These are phyloP conservation scores for Pseudogymnoascus sp. DNA, from an alignment of 2,329 filamentous ascomycete genomes.

Conservation along the genomic window DNA sequence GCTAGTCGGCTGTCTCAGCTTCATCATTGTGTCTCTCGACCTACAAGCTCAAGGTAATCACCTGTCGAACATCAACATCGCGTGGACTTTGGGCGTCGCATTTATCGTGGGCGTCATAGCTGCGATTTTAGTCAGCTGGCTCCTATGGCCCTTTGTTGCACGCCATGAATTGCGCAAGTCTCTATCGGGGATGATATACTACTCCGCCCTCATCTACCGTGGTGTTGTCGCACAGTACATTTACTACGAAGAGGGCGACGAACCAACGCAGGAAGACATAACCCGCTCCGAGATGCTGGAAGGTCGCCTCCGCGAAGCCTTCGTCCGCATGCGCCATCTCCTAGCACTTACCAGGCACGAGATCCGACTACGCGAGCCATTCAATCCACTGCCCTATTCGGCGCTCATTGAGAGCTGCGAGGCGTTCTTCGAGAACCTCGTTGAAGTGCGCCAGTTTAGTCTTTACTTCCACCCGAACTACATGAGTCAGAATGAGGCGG, in stretches of 20 bases:
- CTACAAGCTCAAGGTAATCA: constrained; percentile 20
- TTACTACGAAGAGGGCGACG: constrained; percentile 47
- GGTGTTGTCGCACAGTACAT: constrained; percentile 47
- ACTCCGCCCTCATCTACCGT: constrained; percentile 49
- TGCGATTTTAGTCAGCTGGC: constrained; percentile 49
- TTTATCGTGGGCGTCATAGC: constrained; percentile 47
- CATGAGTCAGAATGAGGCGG: constrained; percentile 42
- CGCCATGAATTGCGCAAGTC: constrained; percentile 50
- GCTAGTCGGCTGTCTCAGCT: constrained; percentile 49
- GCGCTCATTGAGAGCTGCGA: constrained; percentile 48
- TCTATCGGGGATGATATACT: constrained; percentile 48
- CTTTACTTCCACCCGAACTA: constrained; percentile 49
- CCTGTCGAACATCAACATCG: constrained; percentile 32
- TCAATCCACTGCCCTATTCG: constrained; percentile 48
- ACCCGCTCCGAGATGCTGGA: constrained; percentile 49
- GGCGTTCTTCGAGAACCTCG: constrained; percentile 51
- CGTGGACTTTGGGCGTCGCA: constrained; percentile 40
- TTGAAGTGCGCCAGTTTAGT: constrained; percentile 49
- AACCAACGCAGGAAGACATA: constrained; percentile 44
- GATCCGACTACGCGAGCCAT: constrained; percentile 48
- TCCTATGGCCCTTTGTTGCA: constrained; percentile 54
- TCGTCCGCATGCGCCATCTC: constrained; percentile 49
- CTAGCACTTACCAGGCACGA: constrained; percentile 51
- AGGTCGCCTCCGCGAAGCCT: constrained; percentile 51
- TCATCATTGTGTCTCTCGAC: constrained; percentile 44